Evolutionary conservation across 805 yeast genomes (phyloP), one percentile per base, ranked within the genome.

Genomic region (Myxozyma neotropica): DNA sequence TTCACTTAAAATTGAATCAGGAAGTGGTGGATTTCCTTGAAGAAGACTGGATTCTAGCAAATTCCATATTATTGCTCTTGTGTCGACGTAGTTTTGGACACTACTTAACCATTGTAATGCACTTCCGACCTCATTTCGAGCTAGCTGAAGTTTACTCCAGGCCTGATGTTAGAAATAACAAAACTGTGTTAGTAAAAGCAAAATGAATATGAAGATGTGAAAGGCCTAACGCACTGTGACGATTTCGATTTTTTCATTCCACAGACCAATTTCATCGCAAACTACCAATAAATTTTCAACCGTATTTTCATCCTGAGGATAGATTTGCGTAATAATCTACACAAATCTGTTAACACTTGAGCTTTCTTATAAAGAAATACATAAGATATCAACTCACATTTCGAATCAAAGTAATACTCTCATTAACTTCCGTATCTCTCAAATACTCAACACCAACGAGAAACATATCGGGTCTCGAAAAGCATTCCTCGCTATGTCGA

Each of bases 371-470:
- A n/a, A n/a, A n/a, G n/a, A n/a, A 29, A 29, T 7, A 29, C 6
- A 29, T 29, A 29, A 10, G 10, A 29, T 6, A 7, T 29, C 33
- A 29, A 29, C 54, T 1, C 47, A 57, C 63, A 50, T 66, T 67
- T 29, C 58, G 63, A 19, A 69, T 59, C 24, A 62, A 48, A 2
- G 49, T 57, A 7, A 39, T 23, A 15, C 71, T 63, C 36, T 64
- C 68, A 12, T 21, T 36, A 0, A 61, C 61, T 17, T 58, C 67
- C 15, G 67, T 52, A 42, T 65, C 61, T 31, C 55, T 44, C 49
- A 71, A 57, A 51, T 71, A 63, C 7, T 68, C 63, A 31, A 69
- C 64, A 2, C 74, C 74, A n/a, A 60, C 47, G 21, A 58, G 44
- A 31, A 64, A 66, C 19, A 71, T 60, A 8, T 46, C 59, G 2